A percentile compares a stretch with the other conserved stretches of the same genome.
These are phyloP conservation scores for Aspergillus hiratsukae DNA, from an alignment of 2,329 filamentous ascomycete species.

Conservation along the genomic window DNA sequence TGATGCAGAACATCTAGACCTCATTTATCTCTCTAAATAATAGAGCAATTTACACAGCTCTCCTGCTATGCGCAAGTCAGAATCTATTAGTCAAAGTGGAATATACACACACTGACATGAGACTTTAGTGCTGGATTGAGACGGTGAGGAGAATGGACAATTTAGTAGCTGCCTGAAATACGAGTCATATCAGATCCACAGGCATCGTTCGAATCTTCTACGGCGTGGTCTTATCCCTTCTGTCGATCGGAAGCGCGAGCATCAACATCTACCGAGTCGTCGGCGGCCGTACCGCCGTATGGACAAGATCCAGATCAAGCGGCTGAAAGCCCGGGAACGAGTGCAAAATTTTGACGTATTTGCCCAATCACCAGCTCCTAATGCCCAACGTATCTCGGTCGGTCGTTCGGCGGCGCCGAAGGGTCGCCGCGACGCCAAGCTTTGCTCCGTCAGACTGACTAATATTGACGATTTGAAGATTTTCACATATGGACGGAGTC, in stretches of 20 bases:
- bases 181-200: no score
- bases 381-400: not conserved
- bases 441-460: not conserved
- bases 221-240: not conserved
- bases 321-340: not conserved
- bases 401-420: not conserved
- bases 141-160: no score
- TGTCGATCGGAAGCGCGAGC: not conserved
- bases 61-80: not conserved
- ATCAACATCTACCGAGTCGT: not conserved
- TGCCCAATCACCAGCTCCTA: not conserved
- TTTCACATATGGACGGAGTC: not conserved
- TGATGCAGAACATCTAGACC: not conserved
- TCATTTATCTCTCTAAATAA: no score
- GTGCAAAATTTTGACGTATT: not conserved
- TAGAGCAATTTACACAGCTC: not conserved
- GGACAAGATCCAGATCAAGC: not conserved
- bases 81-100: not conserved
- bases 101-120: not conserved
- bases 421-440: not conserved
- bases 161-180: no score
- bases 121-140: not conserved
- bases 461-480: not conserved
- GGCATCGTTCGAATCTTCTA: not conserved
- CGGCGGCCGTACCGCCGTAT: not conserved